Evolutionary conservation across 2,329 filamentous ascomycete genomes (phyloP).

Genomic region (Aschersonia sp.): DNA sequence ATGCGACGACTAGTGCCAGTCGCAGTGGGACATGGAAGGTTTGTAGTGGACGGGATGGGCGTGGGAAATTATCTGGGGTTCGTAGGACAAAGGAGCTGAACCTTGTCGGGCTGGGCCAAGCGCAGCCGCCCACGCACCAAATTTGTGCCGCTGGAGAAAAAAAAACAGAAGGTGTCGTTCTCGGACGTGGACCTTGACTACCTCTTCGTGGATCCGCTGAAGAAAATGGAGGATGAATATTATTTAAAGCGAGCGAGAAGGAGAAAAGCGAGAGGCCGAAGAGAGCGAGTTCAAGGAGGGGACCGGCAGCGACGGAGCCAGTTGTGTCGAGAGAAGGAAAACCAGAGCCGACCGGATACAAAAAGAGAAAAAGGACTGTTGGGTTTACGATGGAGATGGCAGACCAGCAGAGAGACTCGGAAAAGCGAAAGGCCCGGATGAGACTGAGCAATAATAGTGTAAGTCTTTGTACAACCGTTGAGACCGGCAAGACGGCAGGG

Average conservation of each 20-base stretch:
- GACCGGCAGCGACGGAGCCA: constrained; percentile 2
- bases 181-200: constrained; percentile 3
- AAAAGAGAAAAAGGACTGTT: background rate
- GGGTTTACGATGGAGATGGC: constrained; percentile 4
- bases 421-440: constrained; percentile 5
- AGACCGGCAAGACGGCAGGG: background rate
- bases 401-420: constrained; percentile 1
- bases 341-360: background rate
- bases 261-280: background rate
- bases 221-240: background rate
- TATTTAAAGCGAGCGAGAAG: background rate
- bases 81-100: constrained; percentile 8
- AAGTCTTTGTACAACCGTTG: constrained; percentile 1
- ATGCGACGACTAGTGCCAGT: constrained; percentile 5
- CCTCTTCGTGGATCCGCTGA: constrained; percentile 4
- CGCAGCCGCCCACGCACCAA: constrained; percentile 6
- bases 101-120: constrained; percentile 6
- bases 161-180: background rate
- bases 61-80: constrained; percentile 12
- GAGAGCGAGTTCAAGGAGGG: background rate
- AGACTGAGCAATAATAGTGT: background rate
- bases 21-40: constrained; percentile 13
- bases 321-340: constrained; percentile 1
- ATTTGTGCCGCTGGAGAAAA: background rate
- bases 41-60: constrained; percentile 7